Evolutionary conservation across 495 filamentous ascomycete species (phyloP).

Genomic region (Rhizodiscina lignyota): DNA sequence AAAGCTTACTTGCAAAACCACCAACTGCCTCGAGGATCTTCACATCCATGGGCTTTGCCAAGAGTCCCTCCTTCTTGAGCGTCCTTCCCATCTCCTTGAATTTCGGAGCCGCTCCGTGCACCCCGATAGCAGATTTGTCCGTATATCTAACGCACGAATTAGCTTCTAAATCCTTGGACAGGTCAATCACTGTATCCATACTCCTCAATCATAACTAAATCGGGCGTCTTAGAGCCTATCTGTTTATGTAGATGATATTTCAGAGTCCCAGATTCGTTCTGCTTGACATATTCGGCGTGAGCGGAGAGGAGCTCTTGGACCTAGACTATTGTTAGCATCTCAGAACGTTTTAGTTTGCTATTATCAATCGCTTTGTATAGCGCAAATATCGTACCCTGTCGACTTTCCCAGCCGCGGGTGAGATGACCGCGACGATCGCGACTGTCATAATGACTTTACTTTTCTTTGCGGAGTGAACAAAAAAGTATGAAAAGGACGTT

Average conservation of each 20-base stretch:
- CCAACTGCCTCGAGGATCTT: conserved; percentile 6
- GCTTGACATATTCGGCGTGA: conserved; percentile 2
- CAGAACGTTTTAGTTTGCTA: too few relatives aligned
- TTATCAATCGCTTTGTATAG: too few relatives aligned
- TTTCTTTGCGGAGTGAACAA: too few relatives aligned
- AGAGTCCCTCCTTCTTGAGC: conserved; percentile 7
- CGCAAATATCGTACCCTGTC: too few relatives aligned
- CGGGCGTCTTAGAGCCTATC: conserved; percentile 3
- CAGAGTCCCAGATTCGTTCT: conserved; percentile 7
- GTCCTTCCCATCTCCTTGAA: conserved; percentile 7
- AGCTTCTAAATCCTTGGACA: neutral
- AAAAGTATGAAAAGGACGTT: too few relatives aligned
- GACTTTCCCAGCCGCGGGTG: too few relatives aligned
- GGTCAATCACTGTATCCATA: neutral
- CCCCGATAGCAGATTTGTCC: conserved; percentile 1
- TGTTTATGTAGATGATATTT: conserved; percentile 8
- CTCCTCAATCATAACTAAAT: conserved; percentile 9
- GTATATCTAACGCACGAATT: conserved; percentile 6
- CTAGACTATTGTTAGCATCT: too few relatives aligned
- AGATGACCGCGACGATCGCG: too few relatives aligned
- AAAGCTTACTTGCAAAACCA: conserved; percentile 6
- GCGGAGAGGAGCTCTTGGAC: conserved; percentile 6
- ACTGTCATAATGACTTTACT: too few relatives aligned
- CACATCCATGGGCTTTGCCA: conserved; percentile 8
- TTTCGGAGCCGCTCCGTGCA: conserved; percentile 2